These are phyloP conservation scores for Spathaspora hagerdaliae DNA, from an alignment of 805 yeast species.

Conservation along the genomic window DNA sequence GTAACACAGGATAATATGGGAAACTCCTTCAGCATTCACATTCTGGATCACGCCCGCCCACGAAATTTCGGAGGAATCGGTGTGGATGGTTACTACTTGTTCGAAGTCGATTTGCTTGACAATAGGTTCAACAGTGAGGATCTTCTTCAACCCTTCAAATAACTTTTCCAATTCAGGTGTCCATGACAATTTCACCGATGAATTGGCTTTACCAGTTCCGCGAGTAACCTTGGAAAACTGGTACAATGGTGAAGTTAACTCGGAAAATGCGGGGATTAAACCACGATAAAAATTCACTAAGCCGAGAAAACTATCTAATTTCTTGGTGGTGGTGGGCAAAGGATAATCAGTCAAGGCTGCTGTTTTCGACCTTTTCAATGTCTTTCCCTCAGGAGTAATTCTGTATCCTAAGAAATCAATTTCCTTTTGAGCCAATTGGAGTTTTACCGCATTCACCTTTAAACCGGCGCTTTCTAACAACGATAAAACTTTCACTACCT, in stretches of 20 bases:
- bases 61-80: not conserved
- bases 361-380: not conserved
- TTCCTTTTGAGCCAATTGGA: not conserved
- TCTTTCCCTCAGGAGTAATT: not conserved
- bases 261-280: not conserved
- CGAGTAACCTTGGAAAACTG: not conserved
- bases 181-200: not conserved
- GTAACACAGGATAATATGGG: not conserved
- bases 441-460: not conserved
- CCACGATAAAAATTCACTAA: not conserved
- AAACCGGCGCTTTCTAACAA: not conserved
- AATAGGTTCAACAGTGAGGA: not conserved
- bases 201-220: not conserved
- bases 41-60: conserved; percentile 16
- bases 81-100: not conserved
- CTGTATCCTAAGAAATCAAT: not conserved
- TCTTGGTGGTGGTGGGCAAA: not conserved
- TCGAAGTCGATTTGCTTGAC: not conserved
- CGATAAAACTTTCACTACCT: not conserved
- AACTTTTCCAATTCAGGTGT: not conserved
- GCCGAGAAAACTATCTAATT: not conserved
- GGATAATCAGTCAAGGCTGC: not conserved
- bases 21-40: not conserved
- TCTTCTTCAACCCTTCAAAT: too few species aligned
- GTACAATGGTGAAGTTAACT: not conserved